Evolutionary conservation across 768 basidiomycete species (phyloP).

Genomic region (Arthromyces matolae): DNA sequence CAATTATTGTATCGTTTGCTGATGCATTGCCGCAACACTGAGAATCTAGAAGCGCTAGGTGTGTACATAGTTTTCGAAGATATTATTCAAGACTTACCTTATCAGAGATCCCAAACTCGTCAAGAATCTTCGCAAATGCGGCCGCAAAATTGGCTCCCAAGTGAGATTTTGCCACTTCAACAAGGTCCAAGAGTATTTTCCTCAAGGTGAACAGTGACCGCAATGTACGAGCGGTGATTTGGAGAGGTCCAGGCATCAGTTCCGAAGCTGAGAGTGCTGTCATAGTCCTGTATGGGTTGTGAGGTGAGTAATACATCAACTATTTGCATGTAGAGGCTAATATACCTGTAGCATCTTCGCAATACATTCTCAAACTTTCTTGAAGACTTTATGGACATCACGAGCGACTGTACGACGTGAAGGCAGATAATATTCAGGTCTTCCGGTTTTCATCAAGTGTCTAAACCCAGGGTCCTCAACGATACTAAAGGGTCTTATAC

Average conservation of each 20-base stretch:
- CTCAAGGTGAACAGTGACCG: constrained; percentile 27
- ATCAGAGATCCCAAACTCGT: constrained; percentile 22
- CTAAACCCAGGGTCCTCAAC: neutral
- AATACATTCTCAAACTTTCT: constrained; percentile 12
- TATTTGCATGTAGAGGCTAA: neutral
- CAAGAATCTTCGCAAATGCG: constrained; percentile 28
- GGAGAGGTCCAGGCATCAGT: constrained; percentile 33
- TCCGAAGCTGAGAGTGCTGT: constrained; percentile 27
- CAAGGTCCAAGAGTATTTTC: constrained; percentile 29
- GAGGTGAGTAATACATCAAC: neutral
- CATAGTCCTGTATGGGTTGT: constrained; percentile 21
- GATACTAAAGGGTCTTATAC: neutral
- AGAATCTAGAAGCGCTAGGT: too few species aligned
- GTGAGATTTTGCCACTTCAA: constrained; percentile 36
- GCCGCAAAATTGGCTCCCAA: constrained; percentile 30
- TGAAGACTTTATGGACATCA: constrained; percentile 28
- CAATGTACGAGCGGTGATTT: constrained; percentile 28
- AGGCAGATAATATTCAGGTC: constrained; percentile 29
- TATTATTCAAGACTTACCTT: constrained; percentile 7
- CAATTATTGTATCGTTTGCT: constrained; percentile 33
- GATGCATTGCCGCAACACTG: constrained; percentile 34
- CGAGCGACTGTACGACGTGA: constrained; percentile 24
- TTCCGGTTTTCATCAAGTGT: too few species aligned
- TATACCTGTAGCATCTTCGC: constrained; percentile 26
- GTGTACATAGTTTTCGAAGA: too few species aligned